Percentiles rank a stretch among this genome's conserved stretches.
Evolutionary conservation across 176 grass and related monocot species (phyloP).

Genomic region (Avena sativa): DNA sequence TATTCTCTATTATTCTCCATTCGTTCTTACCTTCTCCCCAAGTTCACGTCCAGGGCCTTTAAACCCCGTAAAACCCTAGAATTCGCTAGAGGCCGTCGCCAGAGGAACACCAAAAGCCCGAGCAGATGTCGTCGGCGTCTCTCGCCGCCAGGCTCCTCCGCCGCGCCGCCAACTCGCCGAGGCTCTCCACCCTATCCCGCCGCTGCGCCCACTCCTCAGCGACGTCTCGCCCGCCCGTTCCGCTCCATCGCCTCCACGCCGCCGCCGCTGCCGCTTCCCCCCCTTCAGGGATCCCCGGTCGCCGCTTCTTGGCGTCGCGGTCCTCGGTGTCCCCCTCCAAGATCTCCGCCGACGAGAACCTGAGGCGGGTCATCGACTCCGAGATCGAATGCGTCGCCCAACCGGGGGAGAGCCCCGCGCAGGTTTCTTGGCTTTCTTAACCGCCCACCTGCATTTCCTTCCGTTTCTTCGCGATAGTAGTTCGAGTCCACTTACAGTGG

Average conservation of each 20-base stretch:
- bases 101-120: background rate
- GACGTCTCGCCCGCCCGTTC: conserved; percentile 13
- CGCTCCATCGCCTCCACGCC: conserved; percentile 24
- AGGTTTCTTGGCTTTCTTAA: conserved; percentile 29
- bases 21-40: background rate
- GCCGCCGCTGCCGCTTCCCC: background rate
- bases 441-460: background rate
- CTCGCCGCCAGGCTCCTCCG: conserved; percentile 56
- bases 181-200: background rate
- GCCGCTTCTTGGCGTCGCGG: conserved; percentile 52
- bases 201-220: conserved; percentile 34
- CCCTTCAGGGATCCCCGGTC: background rate
- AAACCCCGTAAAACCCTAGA: conserved; percentile 56
- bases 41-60: background rate
- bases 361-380: conserved; percentile 66
- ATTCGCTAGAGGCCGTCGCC: background rate
- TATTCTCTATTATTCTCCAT: background rate
- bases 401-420: conserved; percentile 37
- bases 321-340: conserved; percentile 41
- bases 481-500: background rate
- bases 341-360: conserved; percentile 60
- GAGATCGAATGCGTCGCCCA: conserved; percentile 64
- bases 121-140: conserved; percentile 49
- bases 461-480: background rate
- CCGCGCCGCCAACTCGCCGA: conserved; percentile 45